Base-by-base conservation (phyloP, 352 stramenopile genomes). In the Pythium sukuiense region DNA sequence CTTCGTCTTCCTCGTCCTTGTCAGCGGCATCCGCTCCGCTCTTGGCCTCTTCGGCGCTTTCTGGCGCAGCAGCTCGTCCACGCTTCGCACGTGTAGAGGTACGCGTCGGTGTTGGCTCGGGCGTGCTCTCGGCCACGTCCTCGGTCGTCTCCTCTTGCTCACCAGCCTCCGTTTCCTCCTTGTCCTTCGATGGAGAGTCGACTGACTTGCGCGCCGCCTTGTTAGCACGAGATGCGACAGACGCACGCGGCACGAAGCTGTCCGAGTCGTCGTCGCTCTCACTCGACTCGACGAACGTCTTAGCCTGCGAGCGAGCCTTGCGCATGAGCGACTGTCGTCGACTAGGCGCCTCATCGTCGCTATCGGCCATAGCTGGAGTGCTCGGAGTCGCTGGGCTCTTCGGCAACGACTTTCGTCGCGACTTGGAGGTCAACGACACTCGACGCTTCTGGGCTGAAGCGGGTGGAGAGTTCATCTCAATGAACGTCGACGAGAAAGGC, bases 391-490 rank as follows among this genome's bases (percentile, higher is more conserved):
- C 46, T 6, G 48, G 52, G 30, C 53, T 67, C 35, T 76, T 76
- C 20, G 57, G 30, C 24, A 73, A 48, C 3, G 63, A 65, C 35
- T 69, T 73, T 32, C 69, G 60, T 29, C 33, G 18, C 0, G 54
- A 27, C 14, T 74, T 76, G 0, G 52, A 33, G 20, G 65, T 57
- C 55, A 77, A 66, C 8, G 77, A 76, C 0, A 69, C 61, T 41
- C 80, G 77, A 14, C 74, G 74, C 65, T 90, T 92, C 26, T 80
- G 80, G n/a, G 73, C 48, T 3, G 81, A 93, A 26, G 67, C 63
- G 49, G 76, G 76, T n/a, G 79, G 77, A 45, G 84, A 89, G 55
- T 74, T 78, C 20, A 93, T 70, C 57, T 74, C 79, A 65, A 91
- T 78, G 43, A 90, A 91, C 55, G 85, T 79, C 4, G 73, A 65